phyloP scores from a whole-genome alignment of 2,329 filamentous ascomycete species.

The Cladosporium sp. region DNA sequence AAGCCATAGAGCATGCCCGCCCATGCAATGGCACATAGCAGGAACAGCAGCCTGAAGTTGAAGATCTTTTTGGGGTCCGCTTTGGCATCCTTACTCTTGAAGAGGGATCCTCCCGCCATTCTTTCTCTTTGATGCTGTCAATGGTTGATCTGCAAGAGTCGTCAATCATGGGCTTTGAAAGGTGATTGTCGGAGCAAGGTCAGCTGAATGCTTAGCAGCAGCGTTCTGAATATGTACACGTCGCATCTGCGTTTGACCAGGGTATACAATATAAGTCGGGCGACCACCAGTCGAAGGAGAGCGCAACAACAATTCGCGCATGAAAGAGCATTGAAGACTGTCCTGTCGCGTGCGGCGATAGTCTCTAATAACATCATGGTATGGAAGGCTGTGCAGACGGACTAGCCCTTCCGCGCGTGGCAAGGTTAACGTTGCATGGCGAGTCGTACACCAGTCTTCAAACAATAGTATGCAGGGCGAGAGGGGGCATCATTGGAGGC shows the following conservation, averaged over 20 bases:
- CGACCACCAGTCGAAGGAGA: background rate
- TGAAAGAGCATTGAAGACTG: background rate
- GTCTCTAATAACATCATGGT: background rate
- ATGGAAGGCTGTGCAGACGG: background rate
- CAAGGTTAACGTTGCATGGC: background rate
- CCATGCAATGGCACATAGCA: slow-evolving; percentile 21
- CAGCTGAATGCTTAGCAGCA: background rate
- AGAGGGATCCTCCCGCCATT: slow-evolving; percentile 20
- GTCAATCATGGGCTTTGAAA: background rate
- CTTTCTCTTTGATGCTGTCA: background rate
- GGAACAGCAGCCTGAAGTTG: slow-evolving; percentile 22
- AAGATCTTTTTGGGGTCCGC: slow-evolving; percentile 23
- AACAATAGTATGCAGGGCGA: background rate
- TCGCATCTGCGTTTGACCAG: background rate
- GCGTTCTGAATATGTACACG: background rate
- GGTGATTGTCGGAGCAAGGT: background rate
- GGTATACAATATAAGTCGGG: background rate
- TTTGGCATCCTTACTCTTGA: slow-evolving; percentile 23
- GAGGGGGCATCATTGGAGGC: background rate
- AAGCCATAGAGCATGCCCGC: slow-evolving; percentile 25
- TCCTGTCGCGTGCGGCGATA: background rate
- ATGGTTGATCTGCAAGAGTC: background rate
- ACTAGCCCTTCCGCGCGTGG: background rate
- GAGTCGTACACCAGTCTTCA: slow-evolving; percentile 1
- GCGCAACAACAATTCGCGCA: background rate